A percentile compares a stretch with the other conserved stretches of the same genome.
Conservation (phyloP, 805 yeast species). For the Candida michaelii region DNA sequence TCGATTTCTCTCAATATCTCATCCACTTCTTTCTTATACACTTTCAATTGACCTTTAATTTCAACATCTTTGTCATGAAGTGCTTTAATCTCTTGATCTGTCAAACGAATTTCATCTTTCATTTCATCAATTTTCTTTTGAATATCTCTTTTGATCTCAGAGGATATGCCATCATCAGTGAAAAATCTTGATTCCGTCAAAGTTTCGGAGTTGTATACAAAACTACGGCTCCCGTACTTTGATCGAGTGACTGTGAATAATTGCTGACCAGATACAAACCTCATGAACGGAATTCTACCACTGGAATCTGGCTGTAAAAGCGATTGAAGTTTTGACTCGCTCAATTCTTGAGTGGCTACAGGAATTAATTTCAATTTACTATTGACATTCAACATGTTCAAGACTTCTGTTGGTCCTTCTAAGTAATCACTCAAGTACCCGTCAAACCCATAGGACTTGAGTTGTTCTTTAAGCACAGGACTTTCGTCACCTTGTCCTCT, state of each 20-base stretch:
- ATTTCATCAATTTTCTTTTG: constrained; percentile 18
- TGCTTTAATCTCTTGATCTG: neutral
- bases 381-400: constrained; percentile 66
- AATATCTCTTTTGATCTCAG: constrained; percentile 16
- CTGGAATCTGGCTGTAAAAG: constrained; percentile 32
- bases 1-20: constrained; percentile 14
- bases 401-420: constrained; percentile 69
- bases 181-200: constrained; percentile 29
- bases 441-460: constrained; percentile 66
- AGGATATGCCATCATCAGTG: constrained; percentile 33
- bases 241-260: constrained; percentile 56
- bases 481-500: constrained; percentile 13
- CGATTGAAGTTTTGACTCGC: constrained; percentile 36
- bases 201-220: constrained; percentile 42
- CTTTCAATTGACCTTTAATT: constrained; percentile 27
- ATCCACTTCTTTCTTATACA: constrained; percentile 16
- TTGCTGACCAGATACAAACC: constrained; percentile 60
- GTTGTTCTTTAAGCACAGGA: constrained; percentile 28
- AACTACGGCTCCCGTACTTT: constrained; percentile 60
- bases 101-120: neutral
- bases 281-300: constrained; percentile 49
- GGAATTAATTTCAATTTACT: constrained; percentile 58
- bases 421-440: constrained; percentile 74
- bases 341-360: constrained; percentile 49
- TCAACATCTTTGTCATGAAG: constrained; percentile 14